Percentiles rank a stretch among this genome's conserved stretches.
phyloP scores from a whole-genome alignment of 305 asterid genomes.

The Fraxinus nigra region DNA sequence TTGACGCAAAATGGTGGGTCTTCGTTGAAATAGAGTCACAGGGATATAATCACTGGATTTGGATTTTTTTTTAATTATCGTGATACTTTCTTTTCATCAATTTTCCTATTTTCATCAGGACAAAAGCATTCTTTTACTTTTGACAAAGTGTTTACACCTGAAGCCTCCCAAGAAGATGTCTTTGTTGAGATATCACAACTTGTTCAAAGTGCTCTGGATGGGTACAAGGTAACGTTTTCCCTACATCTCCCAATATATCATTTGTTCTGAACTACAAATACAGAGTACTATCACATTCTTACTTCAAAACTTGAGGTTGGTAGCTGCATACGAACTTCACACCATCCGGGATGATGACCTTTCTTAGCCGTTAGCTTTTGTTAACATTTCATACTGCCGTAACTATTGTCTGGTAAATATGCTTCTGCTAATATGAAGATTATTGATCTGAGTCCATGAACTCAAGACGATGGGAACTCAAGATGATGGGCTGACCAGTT shows the following conservation, averaged over 20 bases:
- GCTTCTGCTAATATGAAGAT: background rate
- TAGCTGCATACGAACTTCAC: background rate
- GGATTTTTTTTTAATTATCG: background rate
- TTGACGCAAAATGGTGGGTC: constrained; percentile 69
- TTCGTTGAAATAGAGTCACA: background rate
- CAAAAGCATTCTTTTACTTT: constrained; percentile 83
- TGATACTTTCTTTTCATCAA: background rate
- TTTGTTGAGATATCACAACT: constrained; percentile 95
- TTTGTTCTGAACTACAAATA: background rate
- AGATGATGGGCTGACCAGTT: background rate
- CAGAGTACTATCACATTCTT: background rate
- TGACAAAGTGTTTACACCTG: constrained; percentile 86
- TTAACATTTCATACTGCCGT: background rate
- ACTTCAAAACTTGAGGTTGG: constrained; percentile 11
- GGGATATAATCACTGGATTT: background rate
- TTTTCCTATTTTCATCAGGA: constrained; percentile 39
- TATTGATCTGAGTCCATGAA: background rate
- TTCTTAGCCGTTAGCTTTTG: background rate
- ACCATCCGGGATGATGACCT: background rate
- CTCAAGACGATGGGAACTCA: background rate
- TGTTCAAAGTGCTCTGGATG: constrained; percentile 98
- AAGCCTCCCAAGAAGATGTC: constrained; percentile 79
- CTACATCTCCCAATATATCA: background rate
- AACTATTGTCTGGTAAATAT: background rate
- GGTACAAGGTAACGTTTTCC: constrained; percentile 67